Percentiles rank a stretch among this genome's conserved stretches.
phyloP scores from a whole-genome alignment of 1,139 yeast species.

The Geotrichum candidum region DNA sequence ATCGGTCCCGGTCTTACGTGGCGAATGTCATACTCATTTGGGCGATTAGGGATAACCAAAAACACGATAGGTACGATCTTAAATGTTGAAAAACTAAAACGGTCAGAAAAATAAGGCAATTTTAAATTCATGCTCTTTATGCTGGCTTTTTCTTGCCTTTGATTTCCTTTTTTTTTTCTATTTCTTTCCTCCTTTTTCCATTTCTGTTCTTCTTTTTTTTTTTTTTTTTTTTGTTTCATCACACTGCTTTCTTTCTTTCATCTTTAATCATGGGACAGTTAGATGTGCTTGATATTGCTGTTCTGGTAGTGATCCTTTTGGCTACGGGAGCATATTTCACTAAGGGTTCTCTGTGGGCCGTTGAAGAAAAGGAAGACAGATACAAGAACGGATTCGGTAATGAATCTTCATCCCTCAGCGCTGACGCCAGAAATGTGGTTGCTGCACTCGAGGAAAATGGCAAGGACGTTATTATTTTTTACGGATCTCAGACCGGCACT shows the following conservation, averaged over 20 bases:
- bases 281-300: constrained; percentile 67
- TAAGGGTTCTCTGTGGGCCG: constrained; percentile 53
- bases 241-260: background rate
- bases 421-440: constrained; percentile 53
- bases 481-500: constrained; percentile 98
- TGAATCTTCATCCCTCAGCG: constrained; percentile 25
- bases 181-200: background rate
- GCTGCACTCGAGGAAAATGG: constrained; percentile 55
- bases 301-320: constrained; percentile 56
- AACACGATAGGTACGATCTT: background rate
- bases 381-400: constrained; percentile 38
- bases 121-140: background rate
- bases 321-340: constrained; percentile 64
- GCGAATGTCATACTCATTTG: background rate
- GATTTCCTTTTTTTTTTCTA: background rate
- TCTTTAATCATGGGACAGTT: constrained; percentile 29
- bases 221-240: background rate
- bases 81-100: background rate
- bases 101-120: background rate
- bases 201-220: background rate
- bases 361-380: constrained; percentile 31
- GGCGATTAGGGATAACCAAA: background rate
- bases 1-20: background rate
- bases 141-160: background rate
- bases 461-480: constrained; percentile 77